Evolutionary conservation across 371 early-diverging fungal genomes (phyloP).

Genomic region (Fennellomyces sp.): DNA sequence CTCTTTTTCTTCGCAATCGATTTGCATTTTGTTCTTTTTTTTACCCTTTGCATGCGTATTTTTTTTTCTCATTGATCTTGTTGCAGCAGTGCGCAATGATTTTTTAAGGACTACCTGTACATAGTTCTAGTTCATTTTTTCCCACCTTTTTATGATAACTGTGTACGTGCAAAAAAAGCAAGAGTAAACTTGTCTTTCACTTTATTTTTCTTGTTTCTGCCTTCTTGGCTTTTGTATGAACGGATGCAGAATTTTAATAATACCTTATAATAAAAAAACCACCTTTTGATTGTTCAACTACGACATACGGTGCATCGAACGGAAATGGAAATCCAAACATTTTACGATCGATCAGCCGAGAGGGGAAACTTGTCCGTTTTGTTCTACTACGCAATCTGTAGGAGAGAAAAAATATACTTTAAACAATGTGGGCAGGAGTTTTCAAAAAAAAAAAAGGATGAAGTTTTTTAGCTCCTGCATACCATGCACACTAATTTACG

Average conservation of each 20-base stretch:
- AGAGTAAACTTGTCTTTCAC: slow-evolving; percentile 5
- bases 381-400: no score
- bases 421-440: no score
- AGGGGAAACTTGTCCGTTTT: no score
- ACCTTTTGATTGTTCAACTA: neutral
- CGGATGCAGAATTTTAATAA: slow-evolving; percentile 4
- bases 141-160: slow-evolving; percentile 5
- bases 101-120: slow-evolving; percentile 4
- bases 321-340: no score
- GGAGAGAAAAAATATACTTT: no score
- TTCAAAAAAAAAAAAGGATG: no score
- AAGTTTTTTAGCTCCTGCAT: no score
- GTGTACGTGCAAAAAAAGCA: slow-evolving; percentile 3
- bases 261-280: neutral
- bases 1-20: neutral
- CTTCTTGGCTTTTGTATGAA: neutral
- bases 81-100: neutral
- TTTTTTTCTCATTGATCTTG: slow-evolving; percentile 10
- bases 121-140: neutral
- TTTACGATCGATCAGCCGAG: no score
- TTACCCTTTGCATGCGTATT: slow-evolving; percentile 9
- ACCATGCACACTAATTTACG: no score
- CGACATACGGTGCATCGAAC: no score
- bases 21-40: slow-evolving; percentile 8
- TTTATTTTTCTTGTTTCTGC: neutral